Conservation (phyloP, 768 basidiomycete species). For the Gymnopilus junonius region DNA sequence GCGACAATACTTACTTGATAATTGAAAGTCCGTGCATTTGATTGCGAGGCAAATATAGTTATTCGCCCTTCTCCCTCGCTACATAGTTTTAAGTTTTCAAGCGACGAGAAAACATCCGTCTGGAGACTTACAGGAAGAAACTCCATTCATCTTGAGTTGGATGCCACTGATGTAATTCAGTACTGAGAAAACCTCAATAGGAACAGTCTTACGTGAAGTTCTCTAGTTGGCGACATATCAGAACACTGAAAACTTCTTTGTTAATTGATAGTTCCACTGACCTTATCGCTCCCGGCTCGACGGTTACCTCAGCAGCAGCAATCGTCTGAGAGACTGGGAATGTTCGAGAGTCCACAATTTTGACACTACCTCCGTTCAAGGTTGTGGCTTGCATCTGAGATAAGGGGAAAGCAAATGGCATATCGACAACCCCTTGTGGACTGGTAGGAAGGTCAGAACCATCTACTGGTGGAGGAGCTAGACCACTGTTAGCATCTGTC, state of each 20-base stretch:
- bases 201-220: constrained; percentile 50
- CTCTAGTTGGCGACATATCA: constrained; percentile 32
- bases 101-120: not conserved
- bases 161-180: constrained; percentile 55
- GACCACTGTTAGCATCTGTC: not conserved
- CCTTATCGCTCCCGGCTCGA: constrained; percentile 65
- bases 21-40: constrained; percentile 62
- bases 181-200: not conserved
- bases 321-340: constrained; percentile 58
- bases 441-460: constrained; percentile 44
- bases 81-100: constrained; percentile 35
- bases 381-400: constrained; percentile 49
- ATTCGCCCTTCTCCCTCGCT: constrained; percentile 56
- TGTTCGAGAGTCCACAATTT: constrained; percentile 58
- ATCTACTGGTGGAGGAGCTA: constrained; percentile 43
- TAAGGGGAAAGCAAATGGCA: constrained; percentile 56
- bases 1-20: constrained; percentile 52
- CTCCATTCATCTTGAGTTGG: constrained; percentile 73
- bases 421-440: constrained; percentile 42
- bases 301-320: constrained; percentile 57
- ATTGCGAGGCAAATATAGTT: constrained; percentile 59
- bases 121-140: constrained; percentile 51
- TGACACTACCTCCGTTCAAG: constrained; percentile 60
- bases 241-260: not conserved
- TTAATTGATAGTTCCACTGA: constrained; percentile 23